Evolutionary conservation across 1,139 yeast genomes (phyloP).

Genomic region (Suhomyces bribrorum): DNA sequence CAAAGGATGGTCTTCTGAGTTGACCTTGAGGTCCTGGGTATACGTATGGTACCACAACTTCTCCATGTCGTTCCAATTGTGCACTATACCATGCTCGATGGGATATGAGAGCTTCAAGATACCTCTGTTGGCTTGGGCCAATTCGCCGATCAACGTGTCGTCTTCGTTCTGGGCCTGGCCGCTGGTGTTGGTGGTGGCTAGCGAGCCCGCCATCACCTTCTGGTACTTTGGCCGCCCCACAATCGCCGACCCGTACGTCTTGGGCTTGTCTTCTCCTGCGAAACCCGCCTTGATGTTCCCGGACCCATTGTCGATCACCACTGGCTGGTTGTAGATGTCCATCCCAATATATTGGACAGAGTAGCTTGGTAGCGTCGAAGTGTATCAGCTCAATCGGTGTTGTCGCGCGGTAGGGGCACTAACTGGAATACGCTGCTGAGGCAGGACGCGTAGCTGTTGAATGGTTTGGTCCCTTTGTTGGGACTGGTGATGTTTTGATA

Average conservation of each 20-base stretch:
- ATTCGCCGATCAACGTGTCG: conserved; percentile 65
- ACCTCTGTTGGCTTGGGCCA: conserved; percentile 77
- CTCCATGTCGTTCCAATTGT: conserved; percentile 87
- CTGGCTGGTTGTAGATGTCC: conserved; percentile 70
- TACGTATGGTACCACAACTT: conserved; percentile 68
- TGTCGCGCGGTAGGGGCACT: no score
- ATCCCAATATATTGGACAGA: conserved; percentile 1
- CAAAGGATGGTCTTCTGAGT: conserved; percentile 57
- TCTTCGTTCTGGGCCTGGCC: conserved; percentile 16
- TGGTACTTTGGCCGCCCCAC: conserved; percentile 84
- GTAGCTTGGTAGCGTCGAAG: not conserved
- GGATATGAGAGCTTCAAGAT: conserved; percentile 71
- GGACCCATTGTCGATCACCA: conserved; percentile 93
- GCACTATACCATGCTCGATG: conserved; percentile 77
- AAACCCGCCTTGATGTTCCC: conserved; percentile 87
- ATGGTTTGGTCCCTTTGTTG: no score
- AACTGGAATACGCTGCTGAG: no score
- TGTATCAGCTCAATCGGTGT: not conserved
- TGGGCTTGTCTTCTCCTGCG: conserved; percentile 88
- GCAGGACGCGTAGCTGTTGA: no score
- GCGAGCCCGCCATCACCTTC: conserved; percentile 81
- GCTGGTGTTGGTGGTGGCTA: conserved; percentile 18
- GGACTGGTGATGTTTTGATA: no score
- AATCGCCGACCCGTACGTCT: conserved; percentile 50
- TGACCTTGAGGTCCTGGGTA: conserved; percentile 54